phyloP scores from a whole-genome alignment of 2,329 filamentous ascomycete genomes.

The Cladosporium phlei region DNA sequence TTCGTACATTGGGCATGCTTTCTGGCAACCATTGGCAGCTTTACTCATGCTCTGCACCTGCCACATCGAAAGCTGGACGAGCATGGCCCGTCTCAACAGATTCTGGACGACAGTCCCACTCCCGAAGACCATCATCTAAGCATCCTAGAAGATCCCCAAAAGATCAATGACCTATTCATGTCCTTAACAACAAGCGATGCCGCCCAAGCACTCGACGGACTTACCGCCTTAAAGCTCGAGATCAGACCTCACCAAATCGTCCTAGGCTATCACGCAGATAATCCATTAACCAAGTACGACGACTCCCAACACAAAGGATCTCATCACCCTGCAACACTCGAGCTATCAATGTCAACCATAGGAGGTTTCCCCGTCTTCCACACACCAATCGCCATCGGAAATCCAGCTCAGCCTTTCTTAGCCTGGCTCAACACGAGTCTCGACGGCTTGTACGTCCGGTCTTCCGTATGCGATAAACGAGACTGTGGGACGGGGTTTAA shows the following conservation, averaged over 20 bases:
- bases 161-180: not conserved
- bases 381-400: slow-evolving; percentile 2
- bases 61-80: no score
- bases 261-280: not conserved
- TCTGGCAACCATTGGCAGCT: no score
- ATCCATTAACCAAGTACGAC: no score
- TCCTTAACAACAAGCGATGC: not conserved
- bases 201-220: not conserved
- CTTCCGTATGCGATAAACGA: not conserved
- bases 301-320: not conserved
- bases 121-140: no score
- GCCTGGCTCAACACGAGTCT: slow-evolving; percentile 7
- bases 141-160: not conserved
- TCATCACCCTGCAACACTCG: not conserved
- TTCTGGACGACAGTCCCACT: no score
- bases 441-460: slow-evolving; percentile 6
- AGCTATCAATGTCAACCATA: slow-evolving; percentile 7
- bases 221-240: not conserved
- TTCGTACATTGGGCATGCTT: no score
- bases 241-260: not conserved
- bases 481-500: slow-evolving; percentile 6
- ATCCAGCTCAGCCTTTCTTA: slow-evolving; percentile 2
- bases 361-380: slow-evolving; percentile 9
- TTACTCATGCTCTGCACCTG: no score
- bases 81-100: no score